Conservation (phyloP, 106 monocot genomes). For the Cymbidium sinense region DNA sequence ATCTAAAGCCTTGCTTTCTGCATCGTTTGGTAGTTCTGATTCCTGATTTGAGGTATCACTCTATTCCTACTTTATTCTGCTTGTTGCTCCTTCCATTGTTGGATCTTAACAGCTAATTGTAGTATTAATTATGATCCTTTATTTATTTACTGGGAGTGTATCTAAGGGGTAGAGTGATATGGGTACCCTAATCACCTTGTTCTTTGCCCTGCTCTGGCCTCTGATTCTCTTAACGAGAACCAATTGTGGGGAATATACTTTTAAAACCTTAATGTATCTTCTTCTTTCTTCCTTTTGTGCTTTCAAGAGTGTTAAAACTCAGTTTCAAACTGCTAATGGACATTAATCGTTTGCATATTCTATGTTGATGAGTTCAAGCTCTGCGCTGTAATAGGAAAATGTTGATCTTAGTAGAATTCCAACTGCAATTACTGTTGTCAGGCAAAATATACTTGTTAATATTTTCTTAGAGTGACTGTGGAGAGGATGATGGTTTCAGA, state of each 20-base stretch:
- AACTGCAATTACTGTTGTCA: not conserved
- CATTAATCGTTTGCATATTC: not conserved
- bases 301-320: not conserved
- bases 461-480: not conserved
- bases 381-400: not conserved
- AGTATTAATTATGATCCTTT: not conserved
- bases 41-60: slow-evolving; percentile 1
- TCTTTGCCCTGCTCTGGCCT: not conserved
- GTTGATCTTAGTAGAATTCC: not conserved
- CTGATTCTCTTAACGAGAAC: no score
- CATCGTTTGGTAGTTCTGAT: not conserved
- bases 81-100: not conserved
- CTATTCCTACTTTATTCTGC: not conserved
- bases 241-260: not conserved
- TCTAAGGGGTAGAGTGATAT: not conserved
- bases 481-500: not conserved
- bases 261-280: not conserved
- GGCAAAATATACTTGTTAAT: not conserved
- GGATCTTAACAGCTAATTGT: not conserved
- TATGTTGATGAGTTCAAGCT: not conserved
- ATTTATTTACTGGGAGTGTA: not conserved
- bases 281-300: not conserved
- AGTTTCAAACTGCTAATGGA: not conserved
- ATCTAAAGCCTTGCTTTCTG: not conserved
- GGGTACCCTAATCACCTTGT: not conserved